Conservation (phyloP, 2,329 filamentous ascomycete species). For the Beauveria medogensis region DNA sequence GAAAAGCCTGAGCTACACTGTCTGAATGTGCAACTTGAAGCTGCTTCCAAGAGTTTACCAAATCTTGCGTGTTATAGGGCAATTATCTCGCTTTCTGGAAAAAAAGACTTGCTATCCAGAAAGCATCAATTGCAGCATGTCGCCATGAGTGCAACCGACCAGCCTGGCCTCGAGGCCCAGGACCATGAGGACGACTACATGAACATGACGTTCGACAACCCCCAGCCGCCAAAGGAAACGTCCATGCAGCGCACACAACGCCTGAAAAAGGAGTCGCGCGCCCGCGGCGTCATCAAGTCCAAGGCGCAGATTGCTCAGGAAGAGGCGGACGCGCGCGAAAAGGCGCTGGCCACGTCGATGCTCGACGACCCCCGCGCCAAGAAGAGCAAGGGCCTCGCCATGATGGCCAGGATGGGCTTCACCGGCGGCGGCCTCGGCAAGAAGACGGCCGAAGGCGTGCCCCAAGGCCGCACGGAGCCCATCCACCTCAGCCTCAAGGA, state of each 20-base stretch:
- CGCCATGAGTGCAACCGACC: conserved; percentile 2
- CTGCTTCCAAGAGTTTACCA: too few species aligned
- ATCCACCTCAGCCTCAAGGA: conserved; percentile 71
- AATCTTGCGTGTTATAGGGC: too few species aligned
- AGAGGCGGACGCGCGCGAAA: conserved; percentile 63
- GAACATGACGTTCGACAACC: conserved; percentile 81
- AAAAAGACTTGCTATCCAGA: not conserved
- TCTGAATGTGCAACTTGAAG: too few species aligned
- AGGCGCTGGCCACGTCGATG: conserved; percentile 65
- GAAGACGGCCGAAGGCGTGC: conserved; percentile 38
- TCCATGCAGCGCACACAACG: conserved; percentile 47
- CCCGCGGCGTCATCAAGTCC: conserved; percentile 61
- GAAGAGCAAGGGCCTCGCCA: conserved; percentile 79
- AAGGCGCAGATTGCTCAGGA: conserved; percentile 76
- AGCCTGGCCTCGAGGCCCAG: conserved; percentile 20
- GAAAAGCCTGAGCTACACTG: too few species aligned
- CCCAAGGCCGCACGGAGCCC: conserved; percentile 50
- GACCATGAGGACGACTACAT: conserved; percentile 94
- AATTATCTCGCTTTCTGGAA: too few species aligned
- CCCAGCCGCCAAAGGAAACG: conserved; percentile 44
- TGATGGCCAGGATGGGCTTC: conserved; percentile 97
- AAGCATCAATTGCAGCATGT: conserved; percentile 1
- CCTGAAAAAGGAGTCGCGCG: conserved; percentile 56
- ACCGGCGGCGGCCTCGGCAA: conserved; percentile 66
- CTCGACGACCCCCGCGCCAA: conserved; percentile 48